phyloP scores from a whole-genome alignment of 2,329 filamentous ascomycete genomes.

The Arachnopeziza araneosa region DNA sequence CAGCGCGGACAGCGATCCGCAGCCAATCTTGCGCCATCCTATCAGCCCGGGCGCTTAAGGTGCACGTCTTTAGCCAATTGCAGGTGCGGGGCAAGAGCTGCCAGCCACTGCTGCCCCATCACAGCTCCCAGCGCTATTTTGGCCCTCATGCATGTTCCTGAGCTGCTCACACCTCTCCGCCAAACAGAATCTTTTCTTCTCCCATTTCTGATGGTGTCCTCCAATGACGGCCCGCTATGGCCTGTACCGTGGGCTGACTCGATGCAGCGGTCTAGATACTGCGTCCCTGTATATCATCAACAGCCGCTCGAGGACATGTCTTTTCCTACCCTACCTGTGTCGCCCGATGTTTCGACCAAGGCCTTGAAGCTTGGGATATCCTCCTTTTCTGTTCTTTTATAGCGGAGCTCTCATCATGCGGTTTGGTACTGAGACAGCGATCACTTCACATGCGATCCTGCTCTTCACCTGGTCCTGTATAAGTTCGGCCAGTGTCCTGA shows the following conservation, averaged over 20 bases:
- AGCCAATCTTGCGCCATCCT: neutral
- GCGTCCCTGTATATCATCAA: constrained; percentile 22
- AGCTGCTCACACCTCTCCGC: neutral
- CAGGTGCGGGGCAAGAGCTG: neutral
- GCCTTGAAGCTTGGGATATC: constrained; percentile 11
- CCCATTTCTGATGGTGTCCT: constrained; percentile 7
- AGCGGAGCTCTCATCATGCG: constrained; percentile 19
- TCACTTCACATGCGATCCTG: constrained; percentile 16
- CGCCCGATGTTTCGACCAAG: constrained; percentile 26
- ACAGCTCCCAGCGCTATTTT: constrained; percentile 19
- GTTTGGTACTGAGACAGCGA: constrained; percentile 15
- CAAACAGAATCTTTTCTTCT: neutral
- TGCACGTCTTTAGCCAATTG: neutral
- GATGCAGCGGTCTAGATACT: constrained; percentile 4
- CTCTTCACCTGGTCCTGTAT: constrained; percentile 14
- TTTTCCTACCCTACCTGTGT: constrained; percentile 24
- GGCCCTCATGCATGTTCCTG: constrained; percentile 22
- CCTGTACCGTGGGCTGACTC: constrained; percentile 8
- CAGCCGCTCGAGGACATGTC: constrained; percentile 16
- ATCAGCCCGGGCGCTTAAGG: neutral
- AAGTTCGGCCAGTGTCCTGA: constrained; percentile 19
- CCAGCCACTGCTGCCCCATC: constrained; percentile 4
- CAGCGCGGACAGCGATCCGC: neutral
- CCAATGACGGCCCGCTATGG: neutral
- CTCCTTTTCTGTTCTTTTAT: constrained; percentile 11